A percentile compares a stretch with the other conserved stretches of the same genome.
Conservation (phyloP, 371 early-diverging fungal genomes). For the Mycotypha africana region DNA sequence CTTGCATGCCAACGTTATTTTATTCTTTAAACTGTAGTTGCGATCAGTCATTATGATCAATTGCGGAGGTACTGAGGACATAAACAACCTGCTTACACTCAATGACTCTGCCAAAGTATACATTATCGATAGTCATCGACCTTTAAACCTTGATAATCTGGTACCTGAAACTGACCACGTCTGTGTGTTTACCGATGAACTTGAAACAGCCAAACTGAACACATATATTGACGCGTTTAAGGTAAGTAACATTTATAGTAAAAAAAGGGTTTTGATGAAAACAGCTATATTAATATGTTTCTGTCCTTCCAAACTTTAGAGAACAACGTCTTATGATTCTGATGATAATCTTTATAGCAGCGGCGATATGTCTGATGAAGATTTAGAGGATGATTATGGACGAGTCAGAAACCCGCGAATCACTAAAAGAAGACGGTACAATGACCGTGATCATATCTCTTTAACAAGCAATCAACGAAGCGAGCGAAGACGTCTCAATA, state of each 20-base stretch:
- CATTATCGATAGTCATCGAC: constrained; percentile 85
- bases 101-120: constrained; percentile 59
- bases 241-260: constrained; percentile 52
- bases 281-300: too few relatives aligned
- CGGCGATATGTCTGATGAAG: constrained; percentile 23
- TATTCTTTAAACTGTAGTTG: constrained; percentile 40
- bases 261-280: not conserved
- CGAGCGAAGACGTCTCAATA: constrained; percentile 18
- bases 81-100: constrained; percentile 56
- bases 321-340: too few relatives aligned
- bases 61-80: constrained; percentile 78
- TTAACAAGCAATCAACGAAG: too few relatives aligned
- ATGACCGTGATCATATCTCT: constrained; percentile 2
- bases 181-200: constrained; percentile 75
- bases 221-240: constrained; percentile 64
- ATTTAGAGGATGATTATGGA: constrained; percentile 17
- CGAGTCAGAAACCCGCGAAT: constrained; percentile 20
- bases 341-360: too few relatives aligned
- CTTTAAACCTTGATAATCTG: constrained; percentile 76
- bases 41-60: constrained; percentile 79
- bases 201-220: constrained; percentile 54
- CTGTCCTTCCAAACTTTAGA: not conserved
- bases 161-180: constrained; percentile 58
- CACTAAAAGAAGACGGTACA: constrained; percentile 29
- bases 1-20: too few relatives aligned